Evolutionary conservation across 352 stramenopile species (phyloP).

Genomic region (Phytopythium aichiense): DNA sequence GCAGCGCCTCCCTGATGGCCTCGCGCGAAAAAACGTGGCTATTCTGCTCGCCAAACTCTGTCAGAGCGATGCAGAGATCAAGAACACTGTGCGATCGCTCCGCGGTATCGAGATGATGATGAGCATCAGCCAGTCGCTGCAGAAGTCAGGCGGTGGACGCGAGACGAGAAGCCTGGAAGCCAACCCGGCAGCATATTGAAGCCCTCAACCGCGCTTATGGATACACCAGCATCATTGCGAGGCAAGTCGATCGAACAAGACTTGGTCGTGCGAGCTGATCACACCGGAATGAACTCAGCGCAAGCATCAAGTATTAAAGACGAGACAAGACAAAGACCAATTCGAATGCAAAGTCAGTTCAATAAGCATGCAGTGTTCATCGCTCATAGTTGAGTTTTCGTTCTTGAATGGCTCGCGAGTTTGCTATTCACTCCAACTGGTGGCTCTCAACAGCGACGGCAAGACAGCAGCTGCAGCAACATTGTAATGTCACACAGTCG

Average conservation of each 20-base stretch:
- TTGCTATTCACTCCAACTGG: conserved; percentile 35
- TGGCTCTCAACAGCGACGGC: conserved; percentile 63
- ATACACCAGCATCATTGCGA: too few species aligned
- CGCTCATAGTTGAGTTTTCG: not conserved
- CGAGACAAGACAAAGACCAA: too few species aligned
- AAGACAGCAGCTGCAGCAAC: conserved; percentile 54
- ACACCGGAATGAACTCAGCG: not conserved
- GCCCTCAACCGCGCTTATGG: not conserved
- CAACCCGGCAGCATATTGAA: not conserved
- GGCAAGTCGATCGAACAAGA: too few species aligned
- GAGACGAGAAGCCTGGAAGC: not conserved
- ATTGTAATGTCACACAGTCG: not conserved
- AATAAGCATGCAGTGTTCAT: not conserved
- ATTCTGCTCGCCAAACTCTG: conserved; percentile 75
- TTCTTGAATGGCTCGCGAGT: not conserved
- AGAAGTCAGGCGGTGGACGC: conserved; percentile 7
- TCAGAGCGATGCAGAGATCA: conserved; percentile 37
- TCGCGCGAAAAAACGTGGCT: conserved; percentile 70
- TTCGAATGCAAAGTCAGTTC: not conserved
- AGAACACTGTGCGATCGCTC: conserved; percentile 48
- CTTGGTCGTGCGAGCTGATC: not conserved
- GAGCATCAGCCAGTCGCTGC: conserved; percentile 47
- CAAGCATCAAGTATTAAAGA: not conserved
- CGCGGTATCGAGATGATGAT: conserved; percentile 83
- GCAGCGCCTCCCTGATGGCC: conserved; percentile 38